Percentiles rank a stretch among this genome's conserved stretches.
Conservation (phyloP, 371 early-diverging fungal genomes). For the Dinochytrium kinnereticum region DNA sequence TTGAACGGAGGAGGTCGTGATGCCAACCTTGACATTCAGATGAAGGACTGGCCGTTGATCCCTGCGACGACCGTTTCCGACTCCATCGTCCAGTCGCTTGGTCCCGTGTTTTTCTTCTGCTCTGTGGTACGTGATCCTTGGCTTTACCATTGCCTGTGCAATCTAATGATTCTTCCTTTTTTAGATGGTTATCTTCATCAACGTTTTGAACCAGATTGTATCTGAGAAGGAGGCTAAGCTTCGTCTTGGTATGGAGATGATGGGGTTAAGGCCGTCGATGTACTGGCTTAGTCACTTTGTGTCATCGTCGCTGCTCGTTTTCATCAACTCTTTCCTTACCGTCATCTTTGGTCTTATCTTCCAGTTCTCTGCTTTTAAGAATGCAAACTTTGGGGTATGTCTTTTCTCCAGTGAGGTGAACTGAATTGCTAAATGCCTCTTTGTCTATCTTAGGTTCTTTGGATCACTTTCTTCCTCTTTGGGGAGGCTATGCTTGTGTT, state of each 20-base stretch:
- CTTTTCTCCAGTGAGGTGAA: no score
- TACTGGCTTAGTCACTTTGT: constrained; percentile 70
- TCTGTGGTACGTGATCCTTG: constrained; percentile 47
- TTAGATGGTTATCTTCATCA: constrained; percentile 61
- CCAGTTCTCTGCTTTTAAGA: constrained; percentile 62
- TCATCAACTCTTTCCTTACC: constrained; percentile 63
- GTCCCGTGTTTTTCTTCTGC: constrained; percentile 74
- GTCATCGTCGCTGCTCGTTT: constrained; percentile 58
- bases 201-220: constrained; percentile 68
- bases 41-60: constrained; percentile 73
- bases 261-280: constrained; percentile 66
- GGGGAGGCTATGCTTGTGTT: constrained; percentile 71
- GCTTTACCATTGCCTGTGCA: constrained; percentile 28
- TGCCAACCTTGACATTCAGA: constrained; percentile 50
- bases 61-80: constrained; percentile 58
- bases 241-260: constrained; percentile 72
- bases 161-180: not conserved
- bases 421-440: not conserved
- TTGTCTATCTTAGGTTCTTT: no score
- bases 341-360: constrained; percentile 63
- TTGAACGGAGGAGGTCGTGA: constrained; percentile 44
- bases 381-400: constrained; percentile 62
- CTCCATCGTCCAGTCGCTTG: constrained; percentile 58
- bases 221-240: constrained; percentile 71
- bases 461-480: constrained; percentile 71